Evolutionary conservation across 345 rosid genomes (phyloP), one percentile per base, ranked within the genome.

Genomic region (Linum tenue): DNA sequence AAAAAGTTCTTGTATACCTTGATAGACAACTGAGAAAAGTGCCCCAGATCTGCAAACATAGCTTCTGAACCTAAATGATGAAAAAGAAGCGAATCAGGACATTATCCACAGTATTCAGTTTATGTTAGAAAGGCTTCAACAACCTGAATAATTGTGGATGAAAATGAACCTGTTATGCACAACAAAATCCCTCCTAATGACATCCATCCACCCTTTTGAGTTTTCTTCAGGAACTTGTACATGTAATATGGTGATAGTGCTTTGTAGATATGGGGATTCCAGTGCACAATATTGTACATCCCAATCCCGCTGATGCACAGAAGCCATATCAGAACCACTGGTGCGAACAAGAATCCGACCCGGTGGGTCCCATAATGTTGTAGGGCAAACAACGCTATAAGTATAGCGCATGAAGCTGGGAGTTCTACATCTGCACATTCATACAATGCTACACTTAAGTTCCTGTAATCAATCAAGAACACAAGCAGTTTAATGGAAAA

Each of bases 191-290:
- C 70, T 17, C 70, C 70, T 31, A 43, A 59, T 6, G 64, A 67
- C 63, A 67, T 67, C 70, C 70, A 67, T 5, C 70, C 70, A 3
- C 50, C 59, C 64, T 16, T 67, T 36, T 37, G 63, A 39, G 70
- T 67, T 50, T 68, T 67, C 70, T 59, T 67, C 64, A 67, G 59
- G 22, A 67, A 67, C 59, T 67, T 67, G 70, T 58, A 67, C 70
- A 59, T 67, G 37, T 67, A 67, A 43, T 58, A 48, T 14, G 70
- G 70, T 11, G 70, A 67, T n/a, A 67, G 64, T 5, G 70, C 70
- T 44, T 67, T 60, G 57, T 67, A 67, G 15, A 67, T 64, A 15
- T 58, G 64, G 31, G 70, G 70, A 48, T 67, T 67, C 70, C 70
- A 67, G 7, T 58, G 55, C 48, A 62, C 16, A 22, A 62, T 62